Base-by-base conservation (phyloP, 345 rosid species). In the Trapa bicornis region DNA sequence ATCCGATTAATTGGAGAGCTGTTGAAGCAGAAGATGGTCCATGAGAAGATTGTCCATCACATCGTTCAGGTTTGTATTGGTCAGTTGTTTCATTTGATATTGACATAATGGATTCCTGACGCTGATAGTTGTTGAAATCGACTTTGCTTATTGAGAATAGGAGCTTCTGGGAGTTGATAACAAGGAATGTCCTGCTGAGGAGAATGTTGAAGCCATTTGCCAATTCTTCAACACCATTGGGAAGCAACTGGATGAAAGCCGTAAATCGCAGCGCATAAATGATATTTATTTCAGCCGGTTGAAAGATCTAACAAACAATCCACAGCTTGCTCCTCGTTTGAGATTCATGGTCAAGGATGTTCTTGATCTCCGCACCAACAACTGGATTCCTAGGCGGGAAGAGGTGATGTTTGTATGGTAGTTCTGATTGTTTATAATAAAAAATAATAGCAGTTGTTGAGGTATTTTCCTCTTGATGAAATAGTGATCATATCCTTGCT, bases 351-450 rank as follows among this genome's bases (percentile, higher is more conserved):
- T 93, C 67, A 81, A 86, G 39, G 84, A 88, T 80, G 89, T 86
- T 74, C 81, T 93, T 78, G 98, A 93, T 69, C 78, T 84, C 68
- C 90, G 98, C 43, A 56, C 80, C 16, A 86, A 80, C 80, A 86
- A 80, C 22, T 93, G 98, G 98, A 80, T 90, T 69, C 98, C 96
- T 10, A 80, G 98, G 71, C 92, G 97, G 45, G 97, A 92, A 77
- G 97, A 92, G 98, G 98, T 90, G 74, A 13, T 70, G 52, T 47
- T 37, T 65, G 14, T 63, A 36, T 2, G 5, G 33, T 45, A 11
- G 7, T n/a, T 54, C 11, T 54, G 60, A 3, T 54, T 54, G 11
- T 7, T 7, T 13, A 45, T 17, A 3, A 54, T 4, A 54, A 22
- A 0, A 41, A 41, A 54, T 54, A 29, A 45, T 54, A 1, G 11